Percentiles rank a stretch among this genome's conserved stretches.
These are phyloP conservation scores for Knoxdaviesia proteae DNA, from an alignment of 2,329 filamentous ascomycete species.

Conservation along the genomic window DNA sequence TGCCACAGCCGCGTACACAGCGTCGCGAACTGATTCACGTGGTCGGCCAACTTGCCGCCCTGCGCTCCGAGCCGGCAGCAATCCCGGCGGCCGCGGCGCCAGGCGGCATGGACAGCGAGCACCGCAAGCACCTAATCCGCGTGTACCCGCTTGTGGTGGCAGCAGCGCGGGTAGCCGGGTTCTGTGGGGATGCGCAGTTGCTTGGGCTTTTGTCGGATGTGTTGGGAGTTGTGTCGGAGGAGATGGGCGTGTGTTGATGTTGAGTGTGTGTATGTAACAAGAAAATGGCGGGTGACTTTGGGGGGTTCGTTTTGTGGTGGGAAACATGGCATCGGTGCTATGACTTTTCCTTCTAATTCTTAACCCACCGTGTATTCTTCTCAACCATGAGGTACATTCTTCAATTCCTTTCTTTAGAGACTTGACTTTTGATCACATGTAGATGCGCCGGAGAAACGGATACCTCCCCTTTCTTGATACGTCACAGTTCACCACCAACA, in stretches of 20 bases:
- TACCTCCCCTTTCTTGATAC: too few relatives aligned
- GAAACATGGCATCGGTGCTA: too few relatives aligned
- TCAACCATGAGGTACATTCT: too few relatives aligned
- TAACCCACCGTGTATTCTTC: too few relatives aligned
- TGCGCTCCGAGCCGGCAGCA: slow-evolving; percentile 49
- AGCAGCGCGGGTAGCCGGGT: slow-evolving; percentile 35
- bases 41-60: slow-evolving; percentile 40
- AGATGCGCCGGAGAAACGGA: too few relatives aligned
- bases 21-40: slow-evolving; percentile 59
- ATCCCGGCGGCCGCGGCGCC: slow-evolving; percentile 33
- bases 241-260: slow-evolving; percentile 19
- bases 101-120: slow-evolving; percentile 25
- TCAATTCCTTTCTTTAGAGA: too few relatives aligned
- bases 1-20: slow-evolving; percentile 72
- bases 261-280: too few relatives aligned
- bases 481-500: too few relatives aligned
- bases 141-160: slow-evolving; percentile 60
- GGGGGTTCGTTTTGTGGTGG: too few relatives aligned
- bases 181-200: slow-evolving; percentile 38
- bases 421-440: too few relatives aligned
- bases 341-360: too few relatives aligned
- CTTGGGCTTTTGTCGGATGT: slow-evolving; percentile 34
- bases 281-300: too few relatives aligned
- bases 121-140: slow-evolving; percentile 55
- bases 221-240: slow-evolving; percentile 39